Evolutionary conservation across 805 yeast species (phyloP), one percentile per base, ranked within the genome.

Genomic region (Monosporozyma siamensis): DNA sequence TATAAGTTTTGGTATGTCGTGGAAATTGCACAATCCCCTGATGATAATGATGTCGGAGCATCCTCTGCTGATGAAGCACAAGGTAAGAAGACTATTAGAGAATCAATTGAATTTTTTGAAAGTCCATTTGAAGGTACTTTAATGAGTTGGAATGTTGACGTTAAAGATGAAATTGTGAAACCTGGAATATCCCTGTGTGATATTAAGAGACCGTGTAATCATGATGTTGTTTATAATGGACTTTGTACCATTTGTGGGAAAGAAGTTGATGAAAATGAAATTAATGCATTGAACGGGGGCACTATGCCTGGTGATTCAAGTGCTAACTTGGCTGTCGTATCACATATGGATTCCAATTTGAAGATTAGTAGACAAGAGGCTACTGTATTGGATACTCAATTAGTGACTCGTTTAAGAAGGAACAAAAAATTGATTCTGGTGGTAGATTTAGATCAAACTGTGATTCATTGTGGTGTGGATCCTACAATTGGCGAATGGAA

Each of bases 401-500:
- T 88, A 41, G 77, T 86, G 4, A 66, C 69, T 44, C 69, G 82
- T 45, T 69, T 92, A 38, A 63, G 78, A 5, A 59, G 68, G 12
- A 83, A 77, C 41, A 68, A 72, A 45, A 86, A 85, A 59, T 69
- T 92, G 48, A 88, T 92, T 24, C 69, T 92, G 44, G 97, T 92
- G 23, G 98, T 92, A 4, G 98, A 92, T 69, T 71, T 92, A 48
- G 98, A 92, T 66, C 98, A 92, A 61, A 92, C 98, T 0, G 94
- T 92, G 4, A 90, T 92, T 25, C 98, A 92, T 57, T 95, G 97
- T 34, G 90, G 97, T 4, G 97, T 90, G 14, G 98, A 92, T 59
- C 97, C 97, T 0, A 88, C 96, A 0, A 95, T 92, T 24, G 92
- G 92, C 1, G 95, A 86, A 56, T 92, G 98, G 98, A 88, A 84